phyloP scores from a whole-genome alignment of 139 green algal species.

The Eudorina sp. region DNA sequence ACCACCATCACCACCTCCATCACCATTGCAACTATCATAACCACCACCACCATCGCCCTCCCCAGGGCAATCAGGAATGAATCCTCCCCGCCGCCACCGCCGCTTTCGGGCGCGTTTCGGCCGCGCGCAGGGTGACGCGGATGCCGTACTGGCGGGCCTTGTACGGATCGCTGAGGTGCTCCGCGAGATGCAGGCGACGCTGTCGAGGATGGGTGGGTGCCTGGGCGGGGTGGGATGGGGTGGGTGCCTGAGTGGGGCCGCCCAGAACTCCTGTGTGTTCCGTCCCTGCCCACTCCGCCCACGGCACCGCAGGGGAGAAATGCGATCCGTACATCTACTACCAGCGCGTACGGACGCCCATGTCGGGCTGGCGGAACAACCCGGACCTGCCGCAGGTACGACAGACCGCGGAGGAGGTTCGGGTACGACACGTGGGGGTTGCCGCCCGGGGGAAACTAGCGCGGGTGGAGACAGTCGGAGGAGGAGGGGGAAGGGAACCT shows the following conservation, averaged over 20 bases:
- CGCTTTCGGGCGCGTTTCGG: too few species aligned
- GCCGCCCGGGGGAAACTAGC: too few species aligned
- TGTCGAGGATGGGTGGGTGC: constrained; percentile 56
- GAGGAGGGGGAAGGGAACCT: too few species aligned
- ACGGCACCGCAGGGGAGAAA: constrained; percentile 43
- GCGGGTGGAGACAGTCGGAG: too few species aligned
- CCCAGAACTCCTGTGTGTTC: too few species aligned
- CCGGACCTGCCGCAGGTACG: constrained; percentile 52
- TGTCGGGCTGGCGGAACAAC: constrained; percentile 65
- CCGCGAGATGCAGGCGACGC: constrained; percentile 54
- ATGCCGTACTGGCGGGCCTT: constrained; percentile 39
- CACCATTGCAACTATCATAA: too few species aligned
- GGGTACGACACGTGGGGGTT: background rate
- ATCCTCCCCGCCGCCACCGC: too few species aligned
- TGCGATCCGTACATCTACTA: constrained; percentile 72
- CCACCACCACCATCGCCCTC: too few species aligned
- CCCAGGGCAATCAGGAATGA: too few species aligned
- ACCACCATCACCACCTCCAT: too few species aligned
- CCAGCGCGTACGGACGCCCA: constrained; percentile 52
- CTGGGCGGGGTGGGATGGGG: background rate
- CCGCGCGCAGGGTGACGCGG: constrained; percentile 40
- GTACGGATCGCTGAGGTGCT: background rate
- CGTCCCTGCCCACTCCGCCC: background rate
- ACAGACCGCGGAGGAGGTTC: background rate
- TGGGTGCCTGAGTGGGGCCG: background rate